Conservation (phyloP, 371 early-diverging fungal genomes). For the Zopfochytrium polystomum region DNA sequence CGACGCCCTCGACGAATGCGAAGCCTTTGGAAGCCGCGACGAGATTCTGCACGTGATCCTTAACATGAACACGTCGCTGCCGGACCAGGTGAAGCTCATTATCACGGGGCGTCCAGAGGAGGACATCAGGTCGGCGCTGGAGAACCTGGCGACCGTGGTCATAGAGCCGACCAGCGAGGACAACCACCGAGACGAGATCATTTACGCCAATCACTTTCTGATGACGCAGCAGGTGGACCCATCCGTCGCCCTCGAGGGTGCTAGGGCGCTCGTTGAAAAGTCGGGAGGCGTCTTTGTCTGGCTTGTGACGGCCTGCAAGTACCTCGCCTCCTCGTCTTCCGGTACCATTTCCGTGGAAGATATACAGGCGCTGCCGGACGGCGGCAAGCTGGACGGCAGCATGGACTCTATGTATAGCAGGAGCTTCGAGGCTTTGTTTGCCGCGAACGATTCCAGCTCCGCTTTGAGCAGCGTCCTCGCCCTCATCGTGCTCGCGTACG, state of each 20-base stretch:
- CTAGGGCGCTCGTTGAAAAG: slow-evolving; percentile 4
- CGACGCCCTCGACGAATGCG: slow-evolving; percentile 32
- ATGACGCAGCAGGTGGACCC: not conserved
- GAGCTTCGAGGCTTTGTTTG: not conserved
- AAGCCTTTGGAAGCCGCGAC: slow-evolving; percentile 7
- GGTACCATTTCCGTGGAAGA: not conserved
- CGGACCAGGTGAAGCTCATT: slow-evolving; percentile 18
- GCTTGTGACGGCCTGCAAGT: slow-evolving; percentile 18
- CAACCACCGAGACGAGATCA: slow-evolving; percentile 13
- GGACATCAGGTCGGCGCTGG: slow-evolving; percentile 19
- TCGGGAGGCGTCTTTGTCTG: no score
- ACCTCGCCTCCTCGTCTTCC: not conserved
- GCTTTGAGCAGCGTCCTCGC: slow-evolving; percentile 12
- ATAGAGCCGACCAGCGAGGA: slow-evolving; percentile 14
- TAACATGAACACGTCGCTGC: slow-evolving; percentile 8
- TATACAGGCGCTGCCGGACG: not conserved
- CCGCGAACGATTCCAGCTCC: not conserved
- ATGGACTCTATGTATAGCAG: slow-evolving; percentile 14
- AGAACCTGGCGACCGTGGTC: not conserved
- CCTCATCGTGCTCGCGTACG: slow-evolving; percentile 5
- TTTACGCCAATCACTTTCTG: slow-evolving; percentile 13
- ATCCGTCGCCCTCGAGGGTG: not conserved
- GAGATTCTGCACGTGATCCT: slow-evolving; percentile 22
- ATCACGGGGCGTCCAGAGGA: slow-evolving; percentile 27
- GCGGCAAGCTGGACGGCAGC: no score